phyloP scores from a whole-genome alignment of 768 basidiomycete genomes.

The Trametopsis cervina region DNA sequence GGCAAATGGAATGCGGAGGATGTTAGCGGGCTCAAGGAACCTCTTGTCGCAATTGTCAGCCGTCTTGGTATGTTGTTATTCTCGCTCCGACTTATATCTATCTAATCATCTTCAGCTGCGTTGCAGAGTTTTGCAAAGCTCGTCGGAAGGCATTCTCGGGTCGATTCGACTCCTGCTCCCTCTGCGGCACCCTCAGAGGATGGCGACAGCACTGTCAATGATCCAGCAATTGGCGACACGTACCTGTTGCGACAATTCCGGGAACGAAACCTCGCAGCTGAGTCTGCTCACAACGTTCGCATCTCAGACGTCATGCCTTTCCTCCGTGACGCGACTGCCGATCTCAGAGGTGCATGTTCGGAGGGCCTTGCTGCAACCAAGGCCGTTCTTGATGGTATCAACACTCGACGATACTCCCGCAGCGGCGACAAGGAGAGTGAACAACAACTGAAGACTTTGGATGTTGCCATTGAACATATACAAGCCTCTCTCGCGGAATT shows the following conservation, averaged over 20 bases:
- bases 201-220: constrained; percentile 2
- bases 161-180: constrained; percentile 2
- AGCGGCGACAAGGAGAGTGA: constrained; percentile 12
- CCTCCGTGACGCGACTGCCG: constrained; percentile 27
- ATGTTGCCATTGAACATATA: constrained; percentile 21
- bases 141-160: constrained; percentile 14
- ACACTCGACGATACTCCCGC: constrained; percentile 28
- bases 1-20: constrained; percentile 42
- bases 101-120: constrained; percentile 20
- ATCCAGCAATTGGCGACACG: constrained; percentile 25
- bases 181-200: constrained; percentile 10
- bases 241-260: constrained; percentile 29
- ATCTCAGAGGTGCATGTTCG: constrained; percentile 27
- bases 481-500: constrained; percentile 26
- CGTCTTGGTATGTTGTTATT: constrained; percentile 26
- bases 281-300: constrained; percentile 24
- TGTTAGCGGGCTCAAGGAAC: constrained; percentile 28
- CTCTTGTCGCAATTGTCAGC: constrained; percentile 28
- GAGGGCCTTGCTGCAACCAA: constrained; percentile 22
- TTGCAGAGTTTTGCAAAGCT: constrained; percentile 27
- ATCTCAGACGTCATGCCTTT: constrained; percentile 30
- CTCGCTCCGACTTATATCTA: not conserved
- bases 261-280: constrained; percentile 19
- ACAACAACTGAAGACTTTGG: constrained; percentile 20
- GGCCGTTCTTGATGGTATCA: constrained; percentile 25